Conservation (phyloP, 257 asterid species). For the Eucommia ulmoides region DNA sequence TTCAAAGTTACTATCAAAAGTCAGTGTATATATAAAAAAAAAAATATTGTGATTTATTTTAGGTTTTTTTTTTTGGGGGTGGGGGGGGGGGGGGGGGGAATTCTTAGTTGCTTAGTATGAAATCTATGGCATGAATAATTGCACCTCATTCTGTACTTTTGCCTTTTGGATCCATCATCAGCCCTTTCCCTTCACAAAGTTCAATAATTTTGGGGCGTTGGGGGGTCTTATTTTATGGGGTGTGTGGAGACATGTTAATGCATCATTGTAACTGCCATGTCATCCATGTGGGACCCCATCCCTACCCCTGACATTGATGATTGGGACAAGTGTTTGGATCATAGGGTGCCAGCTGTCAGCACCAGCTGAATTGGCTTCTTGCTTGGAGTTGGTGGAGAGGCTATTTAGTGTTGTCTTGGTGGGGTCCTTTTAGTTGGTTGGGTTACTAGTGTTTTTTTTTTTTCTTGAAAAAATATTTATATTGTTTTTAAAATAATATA, state of each 20-base stretch:
- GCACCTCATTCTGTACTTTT: constrained; percentile 28
- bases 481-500: too few species aligned
- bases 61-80: neutral
- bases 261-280: constrained; percentile 48
- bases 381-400: too few species aligned
- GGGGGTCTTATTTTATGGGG: constrained; percentile 24
- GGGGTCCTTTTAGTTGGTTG: too few species aligned
- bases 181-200: constrained; percentile 20
- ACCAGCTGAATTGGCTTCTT: too few species aligned
- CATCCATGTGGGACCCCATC: too few species aligned
- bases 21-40: neutral
- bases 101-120: constrained; percentile 23
- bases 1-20: neutral
- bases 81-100: constrained; percentile 3
- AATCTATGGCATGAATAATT: constrained; percentile 41
- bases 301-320: too few species aligned
- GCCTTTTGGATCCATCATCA: constrained; percentile 60
- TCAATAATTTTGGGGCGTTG: constrained; percentile 20
- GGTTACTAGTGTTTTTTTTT: too few species aligned
- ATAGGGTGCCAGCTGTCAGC: too few species aligned
- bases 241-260: constrained; percentile 52
- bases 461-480: too few species aligned
- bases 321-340: too few species aligned
- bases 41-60: too few species aligned
- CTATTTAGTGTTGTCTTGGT: too few species aligned